Conservation (phyloP, 305 asterid species). For the Fraxinus sp. region DNA sequence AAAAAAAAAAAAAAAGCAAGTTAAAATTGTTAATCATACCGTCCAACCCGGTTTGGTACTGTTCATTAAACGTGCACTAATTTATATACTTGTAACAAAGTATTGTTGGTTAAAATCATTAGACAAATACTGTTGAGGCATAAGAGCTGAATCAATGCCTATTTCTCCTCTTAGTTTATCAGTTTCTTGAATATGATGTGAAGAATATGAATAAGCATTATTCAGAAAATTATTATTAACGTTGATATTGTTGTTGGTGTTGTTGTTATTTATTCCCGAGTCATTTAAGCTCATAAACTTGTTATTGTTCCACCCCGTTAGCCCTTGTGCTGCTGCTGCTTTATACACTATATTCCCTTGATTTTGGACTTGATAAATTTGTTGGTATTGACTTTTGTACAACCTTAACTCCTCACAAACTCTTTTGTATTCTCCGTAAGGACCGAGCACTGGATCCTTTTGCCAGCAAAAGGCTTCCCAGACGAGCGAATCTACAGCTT, state of each 20-base stretch:
- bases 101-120: conserved; percentile 48
- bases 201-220: conserved; percentile 29
- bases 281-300: conserved; percentile 14
- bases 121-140: conserved; percentile 47
- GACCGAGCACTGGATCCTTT: conserved; percentile 62
- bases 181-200: conserved; percentile 34
- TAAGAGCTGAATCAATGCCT: conserved; percentile 35
- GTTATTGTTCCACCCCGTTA: conserved; percentile 49
- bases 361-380: conserved; percentile 28
- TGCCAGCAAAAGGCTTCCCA: conserved; percentile 83
- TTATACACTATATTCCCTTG: conserved; percentile 36
- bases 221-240: conserved; percentile 21
- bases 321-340: conserved; percentile 33
- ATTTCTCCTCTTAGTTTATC: conserved; percentile 38
- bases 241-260: neutral
- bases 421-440: conserved; percentile 58
- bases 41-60: neutral
- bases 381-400: conserved; percentile 52
- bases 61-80: neutral
- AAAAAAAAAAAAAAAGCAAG: neutral
- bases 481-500: conserved; percentile 59
- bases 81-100: conserved; percentile 45
- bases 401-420: conserved; percentile 54
- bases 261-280: neutral
- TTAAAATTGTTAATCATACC: neutral